These are phyloP conservation scores for Oryza meyeriana DNA, from an alignment of 176 grass and related monocot genomes.

Conservation along the genomic window DNA sequence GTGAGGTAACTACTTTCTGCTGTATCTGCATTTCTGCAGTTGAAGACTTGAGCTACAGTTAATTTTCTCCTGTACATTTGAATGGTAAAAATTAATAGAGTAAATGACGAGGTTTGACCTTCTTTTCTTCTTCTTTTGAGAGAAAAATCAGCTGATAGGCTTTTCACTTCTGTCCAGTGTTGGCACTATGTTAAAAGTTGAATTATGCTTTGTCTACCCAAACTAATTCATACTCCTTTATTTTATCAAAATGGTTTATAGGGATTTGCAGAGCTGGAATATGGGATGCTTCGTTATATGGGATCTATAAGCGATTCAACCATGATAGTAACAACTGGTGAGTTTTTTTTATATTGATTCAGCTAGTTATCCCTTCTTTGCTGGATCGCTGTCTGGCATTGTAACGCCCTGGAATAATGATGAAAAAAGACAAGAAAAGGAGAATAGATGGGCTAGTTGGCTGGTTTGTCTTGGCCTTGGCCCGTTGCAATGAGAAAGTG, in stretches of 20 bases:
- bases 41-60: conserved; percentile 18
- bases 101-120: not conserved
- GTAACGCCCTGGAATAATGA: too few relatives aligned
- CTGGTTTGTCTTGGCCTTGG: too few relatives aligned
- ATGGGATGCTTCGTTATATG: conserved; percentile 96
- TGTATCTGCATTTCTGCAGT: not conserved
- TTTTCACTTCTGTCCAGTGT: not conserved
- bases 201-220: not conserved
- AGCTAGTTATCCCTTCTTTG: not conserved
- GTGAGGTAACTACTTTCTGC: conserved; percentile 62
- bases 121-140: not conserved
- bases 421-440: too few relatives aligned
- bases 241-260: conserved; percentile 9
- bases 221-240: not conserved
- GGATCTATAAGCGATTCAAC: conserved; percentile 87
- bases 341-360: conserved; percentile 27
- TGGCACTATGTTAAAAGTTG: not conserved
- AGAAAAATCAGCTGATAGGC: not conserved
- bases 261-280: conserved; percentile 97
- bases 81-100: not conserved
- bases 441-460: too few relatives aligned
- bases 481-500: too few relatives aligned
- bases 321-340: conserved; percentile 87
- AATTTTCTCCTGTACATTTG: not conserved
- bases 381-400: not conserved